phyloP scores from a whole-genome alignment of 768 basidiomycete species.

The Boletus tomentosulus region DNA sequence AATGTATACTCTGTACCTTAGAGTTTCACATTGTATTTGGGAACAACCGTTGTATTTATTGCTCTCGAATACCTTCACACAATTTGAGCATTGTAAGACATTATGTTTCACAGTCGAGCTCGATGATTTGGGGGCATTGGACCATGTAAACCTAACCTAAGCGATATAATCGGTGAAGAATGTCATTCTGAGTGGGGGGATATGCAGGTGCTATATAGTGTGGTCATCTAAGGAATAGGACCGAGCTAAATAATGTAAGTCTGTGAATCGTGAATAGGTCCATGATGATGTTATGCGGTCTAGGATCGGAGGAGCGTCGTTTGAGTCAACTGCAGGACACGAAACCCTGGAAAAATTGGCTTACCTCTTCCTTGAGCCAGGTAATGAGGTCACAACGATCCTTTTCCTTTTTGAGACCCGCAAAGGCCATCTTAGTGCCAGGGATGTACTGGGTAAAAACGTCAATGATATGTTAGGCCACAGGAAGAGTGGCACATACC shows the following conservation, averaged over 20 bases:
- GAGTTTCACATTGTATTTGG: not conserved
- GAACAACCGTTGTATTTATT: constrained; percentile 8
- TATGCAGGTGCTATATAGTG: constrained; percentile 21
- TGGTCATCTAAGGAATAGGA: constrained; percentile 37
- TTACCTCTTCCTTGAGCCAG: constrained; percentile 69
- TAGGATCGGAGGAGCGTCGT: constrained; percentile 3
- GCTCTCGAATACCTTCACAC: not conserved
- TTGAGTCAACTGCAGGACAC: not conserved
- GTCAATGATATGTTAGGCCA: not conserved
- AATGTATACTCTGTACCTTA: constrained; percentile 3
- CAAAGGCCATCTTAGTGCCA: constrained; percentile 98
- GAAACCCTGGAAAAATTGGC: constrained; percentile 23
- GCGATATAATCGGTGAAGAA: not conserved
- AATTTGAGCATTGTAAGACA: not conserved
- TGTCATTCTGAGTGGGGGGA: constrained; percentile 30
- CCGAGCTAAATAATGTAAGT: constrained; percentile 24
- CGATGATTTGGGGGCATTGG: not conserved
- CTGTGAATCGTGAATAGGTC: constrained; percentile 15
- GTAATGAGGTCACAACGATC: constrained; percentile 94
- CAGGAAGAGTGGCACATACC: constrained; percentile 38
- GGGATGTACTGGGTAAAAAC: constrained; percentile 70
- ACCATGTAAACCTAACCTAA: too few relatives aligned
- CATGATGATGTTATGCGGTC: constrained; percentile 26
- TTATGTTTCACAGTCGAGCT: not conserved
- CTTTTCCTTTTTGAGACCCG: constrained; percentile 97